Conservation (phyloP, 495 filamentous ascomycete species). For the Penicillium ochrochloron region DNA sequence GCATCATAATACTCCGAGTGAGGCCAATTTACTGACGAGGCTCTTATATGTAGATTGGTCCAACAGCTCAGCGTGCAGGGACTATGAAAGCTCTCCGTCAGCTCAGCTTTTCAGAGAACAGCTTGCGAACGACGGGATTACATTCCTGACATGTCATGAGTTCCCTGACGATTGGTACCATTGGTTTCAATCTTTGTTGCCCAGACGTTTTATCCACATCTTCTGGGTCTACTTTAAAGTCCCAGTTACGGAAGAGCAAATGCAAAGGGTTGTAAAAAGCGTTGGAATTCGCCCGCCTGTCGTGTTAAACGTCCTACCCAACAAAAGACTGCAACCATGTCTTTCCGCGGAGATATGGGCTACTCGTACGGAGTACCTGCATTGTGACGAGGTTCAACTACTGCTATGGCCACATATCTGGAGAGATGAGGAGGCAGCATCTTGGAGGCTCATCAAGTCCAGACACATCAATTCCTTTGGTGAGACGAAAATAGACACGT, state of each 20-base stretch:
- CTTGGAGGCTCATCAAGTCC: neutral
- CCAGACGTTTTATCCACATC: neutral
- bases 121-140: neutral
- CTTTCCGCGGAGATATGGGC: constrained; percentile 2
- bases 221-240: constrained; percentile 7
- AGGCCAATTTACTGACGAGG: neutral
- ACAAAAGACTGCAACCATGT: neutral
- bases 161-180: neutral
- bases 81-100: constrained; percentile 4
- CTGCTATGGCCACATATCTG: constrained; percentile 2
- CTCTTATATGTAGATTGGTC: neutral
- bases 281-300: constrained; percentile 1
- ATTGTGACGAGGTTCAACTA: neutral
- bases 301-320: neutral
- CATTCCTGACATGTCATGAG: neutral
- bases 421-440: constrained; percentile 5
- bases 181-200: neutral
- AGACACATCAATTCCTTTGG: neutral
- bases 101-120: constrained; percentile 4
- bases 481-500: neutral
- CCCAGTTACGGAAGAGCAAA: neutral
- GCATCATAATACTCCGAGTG: too few species aligned
- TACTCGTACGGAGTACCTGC: constrained; percentile 1
- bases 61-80: neutral
- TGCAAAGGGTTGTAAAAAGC: neutral